phyloP scores from a whole-genome alignment of 441 rosid genomes.

The Erodium texanum region DNA sequence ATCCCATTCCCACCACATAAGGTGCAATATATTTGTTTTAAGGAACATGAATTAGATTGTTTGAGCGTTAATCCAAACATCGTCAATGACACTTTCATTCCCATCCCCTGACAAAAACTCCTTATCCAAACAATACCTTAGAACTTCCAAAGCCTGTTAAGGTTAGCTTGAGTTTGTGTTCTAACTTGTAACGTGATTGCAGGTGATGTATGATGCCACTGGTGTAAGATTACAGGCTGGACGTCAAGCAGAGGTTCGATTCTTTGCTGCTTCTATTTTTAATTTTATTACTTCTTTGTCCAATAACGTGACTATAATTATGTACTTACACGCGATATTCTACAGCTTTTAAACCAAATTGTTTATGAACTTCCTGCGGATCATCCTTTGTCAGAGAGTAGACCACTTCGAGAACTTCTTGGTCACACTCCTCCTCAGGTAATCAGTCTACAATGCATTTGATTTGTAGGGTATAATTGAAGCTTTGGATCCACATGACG shows the following conservation, averaged over 20 bases:
- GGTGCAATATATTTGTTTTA: no score
- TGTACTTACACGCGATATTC: no score
- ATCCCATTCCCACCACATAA: background rate
- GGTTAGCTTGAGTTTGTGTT: background rate
- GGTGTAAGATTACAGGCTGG: slow-evolving; percentile 66
- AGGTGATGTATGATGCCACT: slow-evolving; percentile 76
- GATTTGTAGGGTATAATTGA: background rate
- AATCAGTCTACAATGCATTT: background rate
- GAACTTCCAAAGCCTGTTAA: no score
- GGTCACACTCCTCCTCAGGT: slow-evolving; percentile 81
- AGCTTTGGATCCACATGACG: no score
- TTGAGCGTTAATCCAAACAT: no score
- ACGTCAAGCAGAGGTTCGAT: slow-evolving; percentile 60
- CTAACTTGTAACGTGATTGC: background rate
- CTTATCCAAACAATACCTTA: no score
- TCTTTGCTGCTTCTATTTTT: slow-evolving; percentile 16
- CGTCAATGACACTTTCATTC: no score
- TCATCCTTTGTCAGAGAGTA: slow-evolving; percentile 65
- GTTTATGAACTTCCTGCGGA: slow-evolving; percentile 67
- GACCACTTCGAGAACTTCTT: slow-evolving; percentile 55
- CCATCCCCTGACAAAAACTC: no score
- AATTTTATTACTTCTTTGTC: background rate
- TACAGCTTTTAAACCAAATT: slow-evolving; percentile 61
- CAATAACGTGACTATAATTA: background rate
- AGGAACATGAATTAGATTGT: no score